These are phyloP conservation scores for Botrytis fabae DNA, from an alignment of 2,329 filamentous ascomycete species.

Conservation along the genomic window DNA sequence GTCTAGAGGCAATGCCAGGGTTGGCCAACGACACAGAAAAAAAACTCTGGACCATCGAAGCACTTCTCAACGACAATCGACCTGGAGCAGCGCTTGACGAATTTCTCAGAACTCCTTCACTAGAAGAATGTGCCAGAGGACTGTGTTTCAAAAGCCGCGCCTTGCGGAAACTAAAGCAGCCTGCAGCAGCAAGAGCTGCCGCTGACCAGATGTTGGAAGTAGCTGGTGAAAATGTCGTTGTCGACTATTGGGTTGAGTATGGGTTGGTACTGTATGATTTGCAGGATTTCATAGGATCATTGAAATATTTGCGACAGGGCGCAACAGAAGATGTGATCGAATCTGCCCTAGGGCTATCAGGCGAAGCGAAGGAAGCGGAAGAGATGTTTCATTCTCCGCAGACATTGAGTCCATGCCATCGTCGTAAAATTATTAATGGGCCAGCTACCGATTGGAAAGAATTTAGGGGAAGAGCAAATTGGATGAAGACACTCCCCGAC, in stretches of 20 bases:
- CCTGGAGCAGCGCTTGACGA: conserved; percentile 14
- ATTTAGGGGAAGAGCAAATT: conserved; percentile 17
- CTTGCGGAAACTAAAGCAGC: conserved; percentile 12
- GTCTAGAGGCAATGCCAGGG: conserved; percentile 9
- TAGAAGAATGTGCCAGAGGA: background rate
- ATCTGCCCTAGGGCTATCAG: background rate
- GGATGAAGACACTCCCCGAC: conserved; percentile 14
- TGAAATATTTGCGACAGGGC: background rate
- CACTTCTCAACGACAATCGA: conserved; percentile 14
- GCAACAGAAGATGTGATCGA: conserved; percentile 16
- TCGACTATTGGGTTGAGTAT: conserved; percentile 14
- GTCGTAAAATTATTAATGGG: background rate
- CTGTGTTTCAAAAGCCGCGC: conserved; percentile 4
- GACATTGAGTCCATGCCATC: conserved; percentile 9
- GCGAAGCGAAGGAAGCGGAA: conserved; percentile 4
- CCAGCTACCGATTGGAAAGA: conserved; percentile 8
- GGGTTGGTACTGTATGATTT: conserved; percentile 8
- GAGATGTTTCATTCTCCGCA: conserved; percentile 2
- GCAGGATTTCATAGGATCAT: background rate
- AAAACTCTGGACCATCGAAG: conserved; percentile 12
- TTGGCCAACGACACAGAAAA: conserved; percentile 1
- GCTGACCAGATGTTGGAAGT: conserved; percentile 2
- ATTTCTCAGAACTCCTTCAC: background rate
- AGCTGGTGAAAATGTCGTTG: background rate
- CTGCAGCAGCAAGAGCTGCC: conserved; percentile 11